Evolutionary conservation across 352 stramenopile species (phyloP), one percentile per base, ranked within the genome.

Genomic region (Poterioochromonas sp.): DNA sequence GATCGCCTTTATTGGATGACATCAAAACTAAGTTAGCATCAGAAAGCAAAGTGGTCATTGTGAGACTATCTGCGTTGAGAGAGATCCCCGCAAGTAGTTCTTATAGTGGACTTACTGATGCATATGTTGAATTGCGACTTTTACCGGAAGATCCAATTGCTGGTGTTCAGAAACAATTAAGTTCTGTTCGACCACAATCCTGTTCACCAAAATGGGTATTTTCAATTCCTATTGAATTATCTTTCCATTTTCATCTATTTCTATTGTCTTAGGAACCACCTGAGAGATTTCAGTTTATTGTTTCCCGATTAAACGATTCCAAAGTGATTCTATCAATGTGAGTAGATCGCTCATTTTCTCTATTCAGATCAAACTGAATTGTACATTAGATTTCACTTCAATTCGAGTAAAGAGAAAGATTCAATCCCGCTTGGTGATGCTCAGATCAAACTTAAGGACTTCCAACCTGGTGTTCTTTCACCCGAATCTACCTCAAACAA

Each of bases 271-370:
- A 71, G 62, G 39, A 47, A 47, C 62, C 62, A 32, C 62, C 62
- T n/a, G 34, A 41, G 32, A 11, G 62, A 47, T 71, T 47, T 71
- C 62, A 71, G 41, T 71, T 71, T n/a, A 71, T 71, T 71, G 8
- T 71, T 26, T 71, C 62, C 62, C 39, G 41, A 44, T 2, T 29
- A 3, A 29, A 44, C 11, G 62, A 71, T 22, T 8, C 62, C 1
- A 41, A 47, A 29, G 26, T 71, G 39, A 22, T 71, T 29, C 2
- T 71, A 22, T 71, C 62, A 5, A 29, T 71, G 62, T 71, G 8
- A 62, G 51, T 32, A 53, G 8, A 8, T 20, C 20, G 8, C 44
- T 20, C 44, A 8, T 20, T 53, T 20, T 20, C 44, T 20, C 44
- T 53, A 51, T 51, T 51, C 5, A 20, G 5, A 51, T 18, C 5